These are phyloP conservation scores for Roridomyces roridus DNA, from an alignment of 768 basidiomycete species.

Conservation along the genomic window DNA sequence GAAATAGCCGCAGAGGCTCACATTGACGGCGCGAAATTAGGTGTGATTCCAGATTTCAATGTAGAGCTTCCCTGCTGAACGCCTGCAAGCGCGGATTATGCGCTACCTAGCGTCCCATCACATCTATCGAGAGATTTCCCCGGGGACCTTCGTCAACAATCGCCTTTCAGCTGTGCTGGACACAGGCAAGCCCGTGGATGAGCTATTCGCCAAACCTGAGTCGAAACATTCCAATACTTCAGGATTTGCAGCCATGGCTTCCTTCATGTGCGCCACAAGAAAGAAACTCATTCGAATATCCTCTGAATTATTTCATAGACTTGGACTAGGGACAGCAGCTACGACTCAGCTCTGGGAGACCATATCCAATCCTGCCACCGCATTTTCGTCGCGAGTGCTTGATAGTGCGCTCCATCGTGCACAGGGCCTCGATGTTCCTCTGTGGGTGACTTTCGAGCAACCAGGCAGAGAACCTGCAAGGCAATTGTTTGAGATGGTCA, in stretches of 20 bases:
- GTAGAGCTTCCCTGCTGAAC: slow-evolving; percentile 7
- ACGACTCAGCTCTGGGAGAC: slow-evolving; percentile 5
- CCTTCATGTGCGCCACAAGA: slow-evolving; percentile 4
- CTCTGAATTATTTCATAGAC: too few species aligned
- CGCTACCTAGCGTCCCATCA: slow-evolving; percentile 39
- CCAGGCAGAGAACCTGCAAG: background rate
- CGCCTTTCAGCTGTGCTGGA: slow-evolving; percentile 39
- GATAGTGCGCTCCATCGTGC: slow-evolving; percentile 6
- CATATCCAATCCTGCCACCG: background rate
- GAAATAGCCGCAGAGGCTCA: slow-evolving; percentile 35
- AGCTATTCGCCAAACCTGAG: slow-evolving; percentile 29
- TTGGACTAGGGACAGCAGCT: background rate
- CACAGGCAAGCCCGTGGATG: slow-evolving; percentile 29
- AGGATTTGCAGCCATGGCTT: slow-evolving; percentile 2
- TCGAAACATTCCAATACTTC: slow-evolving; percentile 7
- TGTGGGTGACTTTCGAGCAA: slow-evolving; percentile 2
- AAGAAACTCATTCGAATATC: too few species aligned
- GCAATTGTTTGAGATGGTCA: slow-evolving; percentile 2
- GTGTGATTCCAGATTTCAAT: slow-evolving; percentile 26
- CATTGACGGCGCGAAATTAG: slow-evolving; percentile 36
- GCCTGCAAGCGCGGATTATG: slow-evolving; percentile 33
- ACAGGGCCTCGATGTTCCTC: slow-evolving; percentile 1
- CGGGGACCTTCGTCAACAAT: slow-evolving; percentile 41
- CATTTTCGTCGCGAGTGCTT: background rate
- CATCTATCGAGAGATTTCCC: slow-evolving; percentile 37